Base-by-base conservation (phyloP, 768 basidiomycete species). In the Lactarius indigo region DNA sequence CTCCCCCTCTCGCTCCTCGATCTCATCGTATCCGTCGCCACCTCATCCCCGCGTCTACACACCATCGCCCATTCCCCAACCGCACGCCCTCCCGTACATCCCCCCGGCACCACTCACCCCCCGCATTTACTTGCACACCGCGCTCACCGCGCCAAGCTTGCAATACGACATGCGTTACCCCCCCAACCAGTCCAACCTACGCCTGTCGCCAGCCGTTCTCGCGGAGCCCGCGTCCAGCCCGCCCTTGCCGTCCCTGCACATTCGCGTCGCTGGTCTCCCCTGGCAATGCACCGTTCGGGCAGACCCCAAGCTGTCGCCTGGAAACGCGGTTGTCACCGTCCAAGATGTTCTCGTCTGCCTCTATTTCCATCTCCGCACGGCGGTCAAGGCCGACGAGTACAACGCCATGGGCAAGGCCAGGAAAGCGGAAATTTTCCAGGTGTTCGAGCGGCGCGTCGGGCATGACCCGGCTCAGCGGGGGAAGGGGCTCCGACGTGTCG, bases 401-500 rank as follows among this genome's bases (percentile, higher is more conserved):
- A 59, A 68, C 1, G 54, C 62, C 26, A 64, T 68, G 58, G 12
- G 3, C 52, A 63, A 47, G 57, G 4, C 57, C 0, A 63, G 62
- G 50, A 68, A 60, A 54, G 2, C 6, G 52, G 66, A 47, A 13
- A 59, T 68, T 28, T 68, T 18, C 52, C 17, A 31, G 5, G 31
- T 31, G 9, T 68, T 68, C 54, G 62, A 68, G 47, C 52, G 18
- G 5, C 66, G 66, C 26, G 66, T 68, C 10, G 58, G 66, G 2
- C 9, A 23, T 0, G 62, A 68, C n/a, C 58, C 58, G 0, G n/a
- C 5, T 44, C 66, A 68, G 58, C 62, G 62, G 2, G 58, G n/a
- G 52, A 68, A 68, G 33, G 66, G 66, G 0, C 62, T 68, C 52
- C 66, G 66, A 8, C 66, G 66, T 2, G 20, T 64, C 28, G 66